phyloP scores from a whole-genome alignment of 2,329 filamentous ascomycete species.

The Claviceps purpurea region DNA sequence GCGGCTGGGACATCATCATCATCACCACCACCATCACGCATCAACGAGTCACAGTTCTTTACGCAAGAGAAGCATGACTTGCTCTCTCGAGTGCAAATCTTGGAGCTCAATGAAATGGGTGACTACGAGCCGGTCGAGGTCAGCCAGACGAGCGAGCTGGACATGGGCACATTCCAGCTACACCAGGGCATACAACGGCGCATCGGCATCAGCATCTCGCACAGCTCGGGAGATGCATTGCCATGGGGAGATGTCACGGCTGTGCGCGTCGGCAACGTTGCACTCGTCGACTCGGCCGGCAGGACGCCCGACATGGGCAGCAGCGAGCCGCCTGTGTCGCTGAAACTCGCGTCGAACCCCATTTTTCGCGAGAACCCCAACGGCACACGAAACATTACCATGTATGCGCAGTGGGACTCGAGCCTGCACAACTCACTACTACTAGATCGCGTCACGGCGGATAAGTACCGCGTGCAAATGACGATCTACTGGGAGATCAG shows the following conservation, averaged over 20 bases:
- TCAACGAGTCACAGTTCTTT: constrained; percentile 86
- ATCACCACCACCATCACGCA: constrained; percentile 34
- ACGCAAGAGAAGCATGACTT: constrained; percentile 90
- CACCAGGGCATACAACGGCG: constrained; percentile 89
- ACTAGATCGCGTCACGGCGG: constrained; percentile 84
- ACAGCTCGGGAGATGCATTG: constrained; percentile 76
- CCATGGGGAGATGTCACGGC: constrained; percentile 76
- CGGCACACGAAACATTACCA: constrained; percentile 73
- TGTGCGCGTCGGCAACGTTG: constrained; percentile 67
- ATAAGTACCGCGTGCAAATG: constrained; percentile 84
- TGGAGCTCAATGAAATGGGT: constrained; percentile 83
- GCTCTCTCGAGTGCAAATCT: constrained; percentile 73
- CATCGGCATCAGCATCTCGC: constrained; percentile 75
- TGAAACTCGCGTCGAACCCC: constrained; percentile 68
- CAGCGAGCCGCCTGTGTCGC: constrained; percentile 56
- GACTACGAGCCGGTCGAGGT: constrained; percentile 90
- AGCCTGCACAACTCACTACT: constrained; percentile 84
- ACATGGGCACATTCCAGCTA: constrained; percentile 84
- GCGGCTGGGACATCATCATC: constrained; percentile 29
- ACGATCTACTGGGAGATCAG: constrained; percentile 74
- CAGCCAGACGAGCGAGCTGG: constrained; percentile 68
- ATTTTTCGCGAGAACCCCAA: constrained; percentile 76
- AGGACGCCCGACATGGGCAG: constrained; percentile 70
- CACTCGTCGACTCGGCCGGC: constrained; percentile 71
- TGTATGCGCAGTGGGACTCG: constrained; percentile 94